Conservation (phyloP, 768 basidiomycete species). For the Boletus bicolor region DNA sequence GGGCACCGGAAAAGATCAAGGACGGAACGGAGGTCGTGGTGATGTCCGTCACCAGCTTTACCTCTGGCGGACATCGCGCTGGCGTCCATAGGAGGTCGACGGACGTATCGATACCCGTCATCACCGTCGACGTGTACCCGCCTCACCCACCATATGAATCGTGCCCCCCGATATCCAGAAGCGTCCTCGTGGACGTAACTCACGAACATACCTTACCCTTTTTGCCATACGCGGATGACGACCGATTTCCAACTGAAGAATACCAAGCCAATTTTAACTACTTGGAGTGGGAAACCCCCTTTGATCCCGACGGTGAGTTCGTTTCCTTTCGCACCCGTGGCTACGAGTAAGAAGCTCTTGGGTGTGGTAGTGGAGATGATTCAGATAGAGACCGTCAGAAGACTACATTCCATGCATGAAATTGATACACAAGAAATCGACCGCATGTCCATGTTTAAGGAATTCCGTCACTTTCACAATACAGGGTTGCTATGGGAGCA, state of each 20-base stretch:
- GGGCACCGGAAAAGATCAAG: background rate
- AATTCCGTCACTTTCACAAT: conserved; percentile 22
- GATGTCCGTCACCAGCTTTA: conserved; percentile 11
- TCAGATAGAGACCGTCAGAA: conserved; percentile 41
- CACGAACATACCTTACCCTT: conserved; percentile 26
- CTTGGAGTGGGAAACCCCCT: conserved; percentile 38
- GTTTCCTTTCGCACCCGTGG: background rate
- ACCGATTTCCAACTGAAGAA: conserved; percentile 28
- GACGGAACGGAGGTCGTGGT: background rate
- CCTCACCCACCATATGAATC: conserved; percentile 40
- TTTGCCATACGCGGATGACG: conserved; percentile 48
- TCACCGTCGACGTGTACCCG: conserved; percentile 10
- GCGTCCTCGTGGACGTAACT: conserved; percentile 13
- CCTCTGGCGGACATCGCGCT: background rate
- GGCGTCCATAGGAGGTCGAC: background rate
- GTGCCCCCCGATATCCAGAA: conserved; percentile 44
- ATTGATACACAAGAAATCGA: conserved; percentile 39
- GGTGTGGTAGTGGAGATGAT: conserved; percentile 44
- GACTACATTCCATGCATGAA: conserved; percentile 32
- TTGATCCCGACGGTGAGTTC: conserved; percentile 49
- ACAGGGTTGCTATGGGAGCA: conserved; percentile 42
- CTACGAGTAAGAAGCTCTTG: background rate
- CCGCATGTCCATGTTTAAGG: conserved; percentile 24
- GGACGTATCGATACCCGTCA: conserved; percentile 12
- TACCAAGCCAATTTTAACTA: conserved; percentile 30